Evolutionary conservation across 768 basidiomycete genomes (phyloP), one percentile per base, ranked within the genome.

Genomic region (Lentinula raphanica): DNA sequence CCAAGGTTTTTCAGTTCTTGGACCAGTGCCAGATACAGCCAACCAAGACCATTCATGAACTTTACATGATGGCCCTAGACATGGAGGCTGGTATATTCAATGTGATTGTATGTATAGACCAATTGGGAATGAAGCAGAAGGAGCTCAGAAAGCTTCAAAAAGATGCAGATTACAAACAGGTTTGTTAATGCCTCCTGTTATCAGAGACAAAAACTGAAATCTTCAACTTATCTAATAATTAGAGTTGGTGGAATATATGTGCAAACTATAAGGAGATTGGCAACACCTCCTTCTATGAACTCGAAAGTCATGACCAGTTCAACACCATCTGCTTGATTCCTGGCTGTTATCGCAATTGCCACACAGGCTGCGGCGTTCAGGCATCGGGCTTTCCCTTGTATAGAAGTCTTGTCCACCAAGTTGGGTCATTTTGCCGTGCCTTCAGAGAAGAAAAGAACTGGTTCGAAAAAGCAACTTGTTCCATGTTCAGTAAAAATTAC

Each of bases 321-420:
- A 55, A 63, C 50, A 60, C 62, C 15, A 44, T 63, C 15, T 63
- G 62, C 45, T 28, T 36, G 8, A 60, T 50, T 15, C 29, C 29
- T 23, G 39, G 56, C 19, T 63, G 62, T 48, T 63, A 58, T 31
- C n/a, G 29, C 32, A 63, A 63, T 50, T 63, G 62, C 39, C 62
- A 63, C 28, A n/a, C 17, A 12, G 6, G 39, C 19, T 62, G 61
- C 40, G 8, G 25, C 7, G 58, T 62, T n/a, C n/a, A n/a, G 44
- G 48, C 17, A 59, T 55, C 36, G 56, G 54, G 7, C 27, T 56
- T n/a, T 55, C 58, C 28, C 46, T 19, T 25, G 46, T n/a, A 9
- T 17, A 9, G 46, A 28, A 12, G n/a, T n/a, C n/a, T n/a, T 49
- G n/a, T n/a, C n/a, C n/a, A n/a, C n/a, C n/a, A n/a, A n/a, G n/a